phyloP scores from a whole-genome alignment of 176 grass and related monocot genomes.

The Cenchrus americanus region DNA sequence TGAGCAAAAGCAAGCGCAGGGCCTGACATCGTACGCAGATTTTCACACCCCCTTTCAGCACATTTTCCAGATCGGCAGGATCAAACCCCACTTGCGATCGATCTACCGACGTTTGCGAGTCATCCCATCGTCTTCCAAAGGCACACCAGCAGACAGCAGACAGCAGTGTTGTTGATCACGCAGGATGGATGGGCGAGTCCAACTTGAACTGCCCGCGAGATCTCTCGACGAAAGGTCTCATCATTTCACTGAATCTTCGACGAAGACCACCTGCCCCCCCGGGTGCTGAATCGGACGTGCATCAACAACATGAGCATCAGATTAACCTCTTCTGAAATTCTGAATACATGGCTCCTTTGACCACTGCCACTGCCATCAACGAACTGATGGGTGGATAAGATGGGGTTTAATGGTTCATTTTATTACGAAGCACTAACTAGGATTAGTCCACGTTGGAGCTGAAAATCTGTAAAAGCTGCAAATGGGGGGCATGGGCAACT shows the following conservation, averaged over 20 bases:
- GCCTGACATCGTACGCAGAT: not conserved
- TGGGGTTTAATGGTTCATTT: not conserved
- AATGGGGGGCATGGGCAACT: no score
- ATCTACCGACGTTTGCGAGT: not conserved
- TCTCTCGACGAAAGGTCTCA: not conserved
- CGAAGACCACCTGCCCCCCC: not conserved
- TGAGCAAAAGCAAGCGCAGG: not conserved
- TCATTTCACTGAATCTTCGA: not conserved
- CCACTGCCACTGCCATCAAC: not conserved
- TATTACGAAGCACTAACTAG: no score
- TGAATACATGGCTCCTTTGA: not conserved
- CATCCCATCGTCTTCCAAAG: not conserved
- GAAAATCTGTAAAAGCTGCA: no score
- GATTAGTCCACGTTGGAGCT: no score
- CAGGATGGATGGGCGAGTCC: not conserved
- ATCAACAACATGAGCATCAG: not conserved
- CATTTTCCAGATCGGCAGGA: conserved; percentile 7
- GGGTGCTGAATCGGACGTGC: conserved; percentile 1
- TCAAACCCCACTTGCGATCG: conserved; percentile 24
- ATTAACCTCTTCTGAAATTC: not conserved
- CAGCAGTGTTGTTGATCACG: not conserved
- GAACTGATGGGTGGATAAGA: not conserved
- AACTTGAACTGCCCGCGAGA: not conserved
- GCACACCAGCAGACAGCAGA: no score
- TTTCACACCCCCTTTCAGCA: conserved; percentile 13